Conservation (phyloP, 805 yeast genomes). For the Deakozyma indianensis region DNA sequence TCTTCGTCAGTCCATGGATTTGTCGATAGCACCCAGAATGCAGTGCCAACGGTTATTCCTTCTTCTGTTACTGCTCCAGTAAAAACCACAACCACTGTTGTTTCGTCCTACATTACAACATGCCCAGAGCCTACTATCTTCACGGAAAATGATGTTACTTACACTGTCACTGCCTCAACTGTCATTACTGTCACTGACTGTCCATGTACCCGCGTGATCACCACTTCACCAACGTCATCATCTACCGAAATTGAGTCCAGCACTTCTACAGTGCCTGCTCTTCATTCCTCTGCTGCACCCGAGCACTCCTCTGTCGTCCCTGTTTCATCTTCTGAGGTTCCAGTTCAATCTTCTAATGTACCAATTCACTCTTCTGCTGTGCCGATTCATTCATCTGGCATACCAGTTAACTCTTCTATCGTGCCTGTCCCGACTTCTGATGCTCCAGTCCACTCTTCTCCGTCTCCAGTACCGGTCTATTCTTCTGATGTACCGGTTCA, state of each 20-base stretch:
- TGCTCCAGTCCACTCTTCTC: no score
- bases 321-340: background rate
- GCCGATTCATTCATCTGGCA: background rate
- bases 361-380: background rate
- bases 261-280: no score
- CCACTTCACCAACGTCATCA: slow-evolving; percentile 20
- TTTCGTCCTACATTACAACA: slow-evolving; percentile 6
- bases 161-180: slow-evolving; percentile 4
- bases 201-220: slow-evolving; percentile 19
- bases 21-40: no score
- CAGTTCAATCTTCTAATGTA: background rate
- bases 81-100: slow-evolving; percentile 5
- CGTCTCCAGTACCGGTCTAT: no score
- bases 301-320: background rate
- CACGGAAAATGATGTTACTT: background rate
- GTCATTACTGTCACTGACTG: background rate
- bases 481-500: background rate
- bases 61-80: no score
- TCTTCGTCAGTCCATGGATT: slow-evolving; percentile 11
- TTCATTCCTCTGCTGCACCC: no score
- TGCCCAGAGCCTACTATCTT: slow-evolving; percentile 4
- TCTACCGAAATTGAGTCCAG: no score
- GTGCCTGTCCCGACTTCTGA: background rate
- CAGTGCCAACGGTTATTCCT: no score
- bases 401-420: background rate